phyloP scores from a whole-genome alignment of 2,329 filamentous ascomycete species.

The Lachnum nothofagi region DNA sequence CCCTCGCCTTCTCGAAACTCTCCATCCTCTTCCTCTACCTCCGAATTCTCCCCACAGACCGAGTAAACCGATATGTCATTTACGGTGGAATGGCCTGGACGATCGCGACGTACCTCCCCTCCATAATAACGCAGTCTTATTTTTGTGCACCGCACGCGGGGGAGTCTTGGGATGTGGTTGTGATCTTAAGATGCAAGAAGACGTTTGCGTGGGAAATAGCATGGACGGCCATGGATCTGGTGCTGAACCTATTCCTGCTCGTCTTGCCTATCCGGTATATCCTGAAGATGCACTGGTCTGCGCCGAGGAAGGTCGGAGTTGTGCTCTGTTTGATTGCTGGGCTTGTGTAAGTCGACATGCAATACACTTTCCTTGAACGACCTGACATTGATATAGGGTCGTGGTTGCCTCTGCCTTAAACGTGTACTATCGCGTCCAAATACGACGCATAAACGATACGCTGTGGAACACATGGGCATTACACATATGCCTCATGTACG shows the following conservation, averaged over 20 bases:
- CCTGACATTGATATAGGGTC: too few relatives aligned
- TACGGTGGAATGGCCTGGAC: slow-evolving; percentile 7
- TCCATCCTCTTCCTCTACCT: slow-evolving; percentile 13
- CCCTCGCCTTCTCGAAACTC: slow-evolving; percentile 6
- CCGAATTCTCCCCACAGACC: slow-evolving; percentile 1
- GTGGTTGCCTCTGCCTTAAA: too few relatives aligned
- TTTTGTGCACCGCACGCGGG: slow-evolving; percentile 8
- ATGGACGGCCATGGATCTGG: background rate
- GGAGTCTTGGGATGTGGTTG: background rate
- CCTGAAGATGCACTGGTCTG: too few relatives aligned
- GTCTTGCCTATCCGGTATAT: too few relatives aligned
- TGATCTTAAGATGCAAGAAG: background rate
- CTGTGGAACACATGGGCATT: too few relatives aligned
- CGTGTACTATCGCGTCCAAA: too few relatives aligned
- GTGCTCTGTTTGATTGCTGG: too few relatives aligned
- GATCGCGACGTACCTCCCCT: slow-evolving; percentile 2
- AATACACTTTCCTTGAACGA: too few relatives aligned
- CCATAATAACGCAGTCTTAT: background rate
- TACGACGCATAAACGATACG: too few relatives aligned
- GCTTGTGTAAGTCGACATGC: too few relatives aligned
- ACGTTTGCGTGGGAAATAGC: slow-evolving; percentile 4
- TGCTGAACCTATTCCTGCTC: slow-evolving; percentile 7
- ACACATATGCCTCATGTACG: too few relatives aligned
- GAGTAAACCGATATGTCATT: slow-evolving; percentile 1
- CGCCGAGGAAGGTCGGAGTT: too few relatives aligned